These are phyloP conservation scores for Cercophora sp. DNA, from an alignment of 495 filamentous ascomycete species.

Conservation along the genomic window DNA sequence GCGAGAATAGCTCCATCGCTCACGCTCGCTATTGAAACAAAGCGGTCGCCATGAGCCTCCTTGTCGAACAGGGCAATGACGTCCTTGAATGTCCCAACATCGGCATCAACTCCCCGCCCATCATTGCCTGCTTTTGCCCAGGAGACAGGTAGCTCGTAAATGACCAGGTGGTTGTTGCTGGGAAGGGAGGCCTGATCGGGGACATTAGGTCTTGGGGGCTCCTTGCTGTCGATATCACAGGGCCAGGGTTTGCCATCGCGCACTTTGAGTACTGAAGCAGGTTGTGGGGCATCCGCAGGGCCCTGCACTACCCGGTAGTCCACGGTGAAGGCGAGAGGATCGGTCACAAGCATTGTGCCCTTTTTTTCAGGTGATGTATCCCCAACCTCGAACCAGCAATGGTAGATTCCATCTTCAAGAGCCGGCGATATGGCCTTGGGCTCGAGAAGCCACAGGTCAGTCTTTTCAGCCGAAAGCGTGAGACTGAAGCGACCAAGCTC, in stretches of 20 bases:
- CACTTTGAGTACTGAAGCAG: slow-evolving; percentile 26
- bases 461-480: not conserved
- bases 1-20: slow-evolving; percentile 20
- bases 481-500: slow-evolving; percentile 13
- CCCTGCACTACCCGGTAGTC: slow-evolving; percentile 16
- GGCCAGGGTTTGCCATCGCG: slow-evolving; percentile 25
- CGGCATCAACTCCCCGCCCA: slow-evolving; percentile 14
- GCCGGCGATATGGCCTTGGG: slow-evolving; percentile 16
- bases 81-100: slow-evolving; percentile 30
- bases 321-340: slow-evolving; percentile 29
- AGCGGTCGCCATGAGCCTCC: slow-evolving; percentile 13
- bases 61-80: slow-evolving; percentile 29
- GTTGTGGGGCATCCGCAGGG: slow-evolving; percentile 12
- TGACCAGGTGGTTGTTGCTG: slow-evolving; percentile 31
- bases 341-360: slow-evolving; percentile 17
- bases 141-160: slow-evolving; percentile 30
- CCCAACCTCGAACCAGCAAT: slow-evolving; percentile 28
- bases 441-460: slow-evolving; percentile 25
- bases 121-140: slow-evolving; percentile 23
- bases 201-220: slow-evolving; percentile 6
- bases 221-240: slow-evolving; percentile 26
- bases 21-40: slow-evolving; percentile 15
- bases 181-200: slow-evolving; percentile 20
- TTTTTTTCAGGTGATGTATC: slow-evolving; percentile 12
- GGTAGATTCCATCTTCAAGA: slow-evolving; percentile 21